Conservation (phyloP, 768 basidiomycete species). For the Rhizopogon roseolus region DNA sequence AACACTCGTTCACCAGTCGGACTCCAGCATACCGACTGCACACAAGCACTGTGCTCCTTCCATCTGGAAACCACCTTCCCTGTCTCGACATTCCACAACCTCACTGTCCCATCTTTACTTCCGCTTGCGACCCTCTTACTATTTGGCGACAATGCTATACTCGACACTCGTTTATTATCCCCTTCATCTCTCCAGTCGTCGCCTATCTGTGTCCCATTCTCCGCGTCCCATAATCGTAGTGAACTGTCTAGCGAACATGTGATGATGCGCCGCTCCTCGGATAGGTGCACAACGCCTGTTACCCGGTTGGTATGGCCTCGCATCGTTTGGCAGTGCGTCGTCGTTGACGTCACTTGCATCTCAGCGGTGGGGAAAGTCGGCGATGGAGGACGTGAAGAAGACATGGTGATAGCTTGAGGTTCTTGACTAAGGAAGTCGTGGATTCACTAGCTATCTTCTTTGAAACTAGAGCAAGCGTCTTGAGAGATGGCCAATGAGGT, state of each 20-base stretch:
- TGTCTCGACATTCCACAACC: background rate
- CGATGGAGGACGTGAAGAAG: too few relatives aligned
- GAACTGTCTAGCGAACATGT: constrained; percentile 8
- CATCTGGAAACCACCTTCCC: background rate
- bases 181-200: constrained; percentile 5
- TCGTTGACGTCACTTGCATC: too few relatives aligned
- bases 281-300: background rate
- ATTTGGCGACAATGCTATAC: too few relatives aligned
- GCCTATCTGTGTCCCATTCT: constrained; percentile 21
- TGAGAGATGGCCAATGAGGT: too few relatives aligned
- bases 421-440: too few relatives aligned
- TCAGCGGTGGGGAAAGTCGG: too few relatives aligned
- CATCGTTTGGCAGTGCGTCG: background rate
- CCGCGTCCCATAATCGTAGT: constrained; percentile 8
- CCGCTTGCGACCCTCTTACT: too few relatives aligned
- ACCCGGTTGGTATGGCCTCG: background rate
- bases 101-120: background rate
- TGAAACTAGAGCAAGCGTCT: too few relatives aligned
- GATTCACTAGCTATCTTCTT: too few relatives aligned
- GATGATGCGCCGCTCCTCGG: background rate
- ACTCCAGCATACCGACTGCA: background rate
- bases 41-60: background rate
- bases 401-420: too few relatives aligned
- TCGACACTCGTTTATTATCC: too few relatives aligned
- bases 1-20: constrained; percentile 8